Percentiles rank a stretch among this genome's conserved stretches.
Evolutionary conservation across 2,329 filamentous ascomycete genomes (phyloP).

Genomic region (Mollisia scopiformis): DNA sequence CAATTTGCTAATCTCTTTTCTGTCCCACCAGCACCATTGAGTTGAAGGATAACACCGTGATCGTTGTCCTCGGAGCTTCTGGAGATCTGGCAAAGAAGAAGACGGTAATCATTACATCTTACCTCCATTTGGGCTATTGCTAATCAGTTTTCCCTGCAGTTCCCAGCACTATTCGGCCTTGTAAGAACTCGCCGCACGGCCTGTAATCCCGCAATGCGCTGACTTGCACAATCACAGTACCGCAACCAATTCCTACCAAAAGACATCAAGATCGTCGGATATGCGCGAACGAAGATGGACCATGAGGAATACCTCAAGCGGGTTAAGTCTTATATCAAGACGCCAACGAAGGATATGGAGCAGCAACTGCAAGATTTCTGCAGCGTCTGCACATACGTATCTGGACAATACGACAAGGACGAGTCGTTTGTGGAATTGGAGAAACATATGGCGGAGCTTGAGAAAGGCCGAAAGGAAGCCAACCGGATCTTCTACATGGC

Average conservation of each 20-base stretch:
- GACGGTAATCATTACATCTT: slow-evolving; percentile 64
- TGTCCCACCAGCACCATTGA: slow-evolving; percentile 71
- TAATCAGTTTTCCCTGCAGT: slow-evolving; percentile 56
- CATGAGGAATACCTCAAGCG: slow-evolving; percentile 92
- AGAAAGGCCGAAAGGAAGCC: slow-evolving; percentile 79
- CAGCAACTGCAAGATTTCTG: slow-evolving; percentile 92
- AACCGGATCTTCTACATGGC: slow-evolving; percentile 99
- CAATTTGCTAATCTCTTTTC: slow-evolving; percentile 41
- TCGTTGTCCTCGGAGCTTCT: slow-evolving; percentile 94
- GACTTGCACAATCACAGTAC: slow-evolving; percentile 61
- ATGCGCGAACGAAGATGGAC: slow-evolving; percentile 99
- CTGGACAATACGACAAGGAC: slow-evolving; percentile 97
- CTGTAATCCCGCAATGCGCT: slow-evolving; percentile 10
- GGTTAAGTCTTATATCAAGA: slow-evolving; percentile 98
- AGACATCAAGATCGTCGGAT: slow-evolving; percentile 95
- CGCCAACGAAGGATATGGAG: slow-evolving; percentile 95
- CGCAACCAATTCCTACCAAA: slow-evolving; percentile 98
- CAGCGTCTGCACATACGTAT: slow-evolving; percentile 86
- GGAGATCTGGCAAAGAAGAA: slow-evolving; percentile 99
- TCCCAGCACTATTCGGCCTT: slow-evolving; percentile 94
- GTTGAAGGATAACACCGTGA: slow-evolving; percentile 97
- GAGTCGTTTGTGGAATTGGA: slow-evolving; percentile 88
- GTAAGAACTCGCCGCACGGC: slow-evolving; percentile 59
- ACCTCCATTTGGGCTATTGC: slow-evolving; percentile 2
- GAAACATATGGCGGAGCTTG: slow-evolving; percentile 83